Percentiles rank a stretch among this genome's conserved stretches.
Evolutionary conservation across 495 filamentous ascomycete species (phyloP).

Genomic region (Saxispiralis lemnorum): DNA sequence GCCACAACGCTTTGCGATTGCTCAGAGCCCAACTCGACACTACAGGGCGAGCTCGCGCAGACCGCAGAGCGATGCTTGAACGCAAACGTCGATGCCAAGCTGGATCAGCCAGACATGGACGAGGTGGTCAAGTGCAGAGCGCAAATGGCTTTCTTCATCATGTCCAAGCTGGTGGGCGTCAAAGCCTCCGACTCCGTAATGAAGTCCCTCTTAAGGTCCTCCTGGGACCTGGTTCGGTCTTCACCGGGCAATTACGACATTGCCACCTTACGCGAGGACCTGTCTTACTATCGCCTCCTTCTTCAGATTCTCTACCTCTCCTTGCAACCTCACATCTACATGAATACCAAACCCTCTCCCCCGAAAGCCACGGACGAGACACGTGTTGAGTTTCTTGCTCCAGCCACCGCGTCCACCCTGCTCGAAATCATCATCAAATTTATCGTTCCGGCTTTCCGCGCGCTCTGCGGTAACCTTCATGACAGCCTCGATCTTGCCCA

Average conservation of each 20-base stretch:
- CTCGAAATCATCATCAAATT: slow-evolving; percentile 58
- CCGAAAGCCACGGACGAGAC: background rate
- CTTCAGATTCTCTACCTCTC: slow-evolving; percentile 72
- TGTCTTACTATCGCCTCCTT: slow-evolving; percentile 61
- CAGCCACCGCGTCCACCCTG: slow-evolving; percentile 32
- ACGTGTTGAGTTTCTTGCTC: slow-evolving; percentile 6
- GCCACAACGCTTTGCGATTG: slow-evolving; percentile 64
- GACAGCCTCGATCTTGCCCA: slow-evolving; percentile 21
- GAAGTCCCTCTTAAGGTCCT: slow-evolving; percentile 40
- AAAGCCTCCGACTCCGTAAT: slow-evolving; percentile 42
- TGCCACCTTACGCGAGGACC: slow-evolving; percentile 40
- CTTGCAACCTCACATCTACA: slow-evolving; percentile 41
- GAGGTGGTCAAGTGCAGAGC: slow-evolving; percentile 51
- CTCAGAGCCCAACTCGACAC: slow-evolving; percentile 37
- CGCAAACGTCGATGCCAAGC: slow-evolving; percentile 53
- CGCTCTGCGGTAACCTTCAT: slow-evolving; percentile 59
- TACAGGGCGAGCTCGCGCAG: slow-evolving; percentile 48
- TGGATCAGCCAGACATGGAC: slow-evolving; percentile 56
- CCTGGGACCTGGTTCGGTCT: slow-evolving; percentile 49
- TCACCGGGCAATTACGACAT: slow-evolving; percentile 48
- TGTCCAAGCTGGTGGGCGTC: slow-evolving; percentile 54
- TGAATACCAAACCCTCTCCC: background rate
- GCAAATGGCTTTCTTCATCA: slow-evolving; percentile 56
- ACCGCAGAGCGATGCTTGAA: slow-evolving; percentile 57
- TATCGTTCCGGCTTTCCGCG: slow-evolving; percentile 66